phyloP scores from a whole-genome alignment of 2,329 filamentous ascomycete species.

The Trichoderma oligosporum region DNA sequence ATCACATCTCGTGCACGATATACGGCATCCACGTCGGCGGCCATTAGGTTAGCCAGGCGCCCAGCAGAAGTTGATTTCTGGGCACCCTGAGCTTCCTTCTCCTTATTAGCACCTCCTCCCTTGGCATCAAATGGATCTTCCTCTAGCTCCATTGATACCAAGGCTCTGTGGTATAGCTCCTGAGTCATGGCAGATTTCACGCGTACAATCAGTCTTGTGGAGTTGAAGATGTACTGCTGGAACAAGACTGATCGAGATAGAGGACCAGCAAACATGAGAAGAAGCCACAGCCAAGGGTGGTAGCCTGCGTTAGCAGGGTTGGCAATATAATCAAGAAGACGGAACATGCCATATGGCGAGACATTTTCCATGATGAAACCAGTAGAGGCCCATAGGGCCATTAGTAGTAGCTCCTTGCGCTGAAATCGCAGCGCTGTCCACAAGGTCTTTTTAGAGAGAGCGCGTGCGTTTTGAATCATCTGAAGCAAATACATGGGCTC shows the following conservation, averaged over 20 bases:
- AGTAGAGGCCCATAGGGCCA: constrained; percentile 41
- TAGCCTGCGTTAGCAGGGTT: constrained; percentile 43
- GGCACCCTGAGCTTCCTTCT: constrained; percentile 28
- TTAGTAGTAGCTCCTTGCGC: constrained; percentile 40
- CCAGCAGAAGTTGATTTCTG: constrained; percentile 45
- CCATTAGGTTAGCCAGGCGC: constrained; percentile 54
- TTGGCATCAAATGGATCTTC: constrained; percentile 46
- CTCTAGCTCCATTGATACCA: constrained; percentile 54
- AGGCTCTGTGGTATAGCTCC: constrained; percentile 54
- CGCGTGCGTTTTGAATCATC: constrained; percentile 42
- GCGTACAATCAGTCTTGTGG: constrained; percentile 53
- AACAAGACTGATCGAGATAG: constrained; percentile 46
- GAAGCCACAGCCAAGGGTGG: constrained; percentile 51
- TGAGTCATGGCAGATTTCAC: constrained; percentile 55
- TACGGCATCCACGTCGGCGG: constrained; percentile 55
- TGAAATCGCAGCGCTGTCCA: constrained; percentile 45
- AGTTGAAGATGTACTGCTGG: constrained; percentile 56
- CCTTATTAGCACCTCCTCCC: constrained; percentile 18
- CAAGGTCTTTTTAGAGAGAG: constrained; percentile 41
- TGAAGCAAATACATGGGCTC: constrained; percentile 48
- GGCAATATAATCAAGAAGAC: constrained; percentile 49
- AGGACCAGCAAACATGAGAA: constrained; percentile 51
- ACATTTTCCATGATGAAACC: constrained; percentile 46
- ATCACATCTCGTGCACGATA: constrained; percentile 50
- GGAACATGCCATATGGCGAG: constrained; percentile 52